A percentile compares a stretch with the other conserved stretches of the same genome.
phyloP scores from a whole-genome alignment of 306 rosid genomes.

The cucumber (Cucumis sativus) region DNA sequence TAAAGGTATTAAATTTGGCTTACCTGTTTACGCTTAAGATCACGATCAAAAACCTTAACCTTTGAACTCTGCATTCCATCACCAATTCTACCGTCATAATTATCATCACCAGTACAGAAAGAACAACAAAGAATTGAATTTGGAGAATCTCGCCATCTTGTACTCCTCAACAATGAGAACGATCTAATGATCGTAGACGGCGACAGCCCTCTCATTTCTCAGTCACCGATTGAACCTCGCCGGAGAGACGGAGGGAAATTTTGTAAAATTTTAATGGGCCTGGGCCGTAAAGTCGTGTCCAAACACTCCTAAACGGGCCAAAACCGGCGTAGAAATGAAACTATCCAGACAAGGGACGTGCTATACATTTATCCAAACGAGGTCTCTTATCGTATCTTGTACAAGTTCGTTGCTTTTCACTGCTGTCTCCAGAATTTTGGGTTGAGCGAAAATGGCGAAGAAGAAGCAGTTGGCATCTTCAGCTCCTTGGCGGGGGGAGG shows the following conservation, averaged over 20 bases:
- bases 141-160: neutral
- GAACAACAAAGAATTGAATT: constrained; percentile 2
- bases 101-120: constrained; percentile 23
- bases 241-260: neutral
- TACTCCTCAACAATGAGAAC: constrained; percentile 1
- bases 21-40: constrained; percentile 69
- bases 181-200: neutral
- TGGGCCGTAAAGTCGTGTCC: neutral
- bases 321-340: neutral
- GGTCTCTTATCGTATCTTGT: neutral
- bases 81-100: neutral
- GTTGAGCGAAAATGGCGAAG: constrained; percentile 18
- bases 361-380: neutral
- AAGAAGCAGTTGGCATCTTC: constrained; percentile 72
- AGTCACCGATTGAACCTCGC: neutral
- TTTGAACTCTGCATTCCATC: constrained; percentile 30
- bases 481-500: constrained; percentile 90
- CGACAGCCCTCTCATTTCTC: constrained; percentile 3
- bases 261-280: neutral
- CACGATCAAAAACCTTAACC: constrained; percentile 61
- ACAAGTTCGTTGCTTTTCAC: neutral
- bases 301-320: neutral
- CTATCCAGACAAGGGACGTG: neutral
- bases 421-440: neutral
- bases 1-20: constrained; percentile 7